These are phyloP conservation scores for Volvariella surrecta DNA, from an alignment of 1,284 basidiomycete genomes.

Conservation along the genomic window DNA sequence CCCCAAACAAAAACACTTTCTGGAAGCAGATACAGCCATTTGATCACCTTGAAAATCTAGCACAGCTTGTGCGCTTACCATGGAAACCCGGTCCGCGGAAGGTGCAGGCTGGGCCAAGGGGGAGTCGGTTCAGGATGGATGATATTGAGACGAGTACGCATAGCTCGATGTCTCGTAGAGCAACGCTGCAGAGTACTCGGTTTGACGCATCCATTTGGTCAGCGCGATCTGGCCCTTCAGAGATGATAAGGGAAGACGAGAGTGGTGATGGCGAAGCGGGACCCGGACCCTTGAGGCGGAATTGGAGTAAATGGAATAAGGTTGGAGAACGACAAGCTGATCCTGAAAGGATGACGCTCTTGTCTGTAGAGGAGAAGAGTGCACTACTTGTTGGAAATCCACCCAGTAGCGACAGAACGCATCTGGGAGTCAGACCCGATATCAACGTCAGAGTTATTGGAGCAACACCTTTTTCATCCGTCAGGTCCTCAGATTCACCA, in stretches of 20 bases:
- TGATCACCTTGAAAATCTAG: neutral
- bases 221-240: neutral
- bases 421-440: neutral
- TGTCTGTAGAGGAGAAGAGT: neutral
- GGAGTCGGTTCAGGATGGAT: neutral
- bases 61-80: neutral
- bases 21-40: neutral
- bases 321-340: too few relatives aligned
- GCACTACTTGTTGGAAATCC: neutral
- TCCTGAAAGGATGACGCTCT: neutral
- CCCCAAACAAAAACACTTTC: neutral
- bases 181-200: conserved; percentile 1
- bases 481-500: neutral
- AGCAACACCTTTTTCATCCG: neutral
- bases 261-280: neutral
- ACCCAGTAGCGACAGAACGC: neutral
- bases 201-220: neutral
- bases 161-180: neutral
- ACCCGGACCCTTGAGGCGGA: neutral
- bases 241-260: neutral
- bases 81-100: neutral
- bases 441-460: neutral
- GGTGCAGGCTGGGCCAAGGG: neutral
- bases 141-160: neutral
- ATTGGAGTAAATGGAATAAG: neutral